A percentile compares a stretch with the other conserved stretches of the same genome.
These are phyloP conservation scores for Cyberlindnera bimundalis DNA, from an alignment of 805 yeast species.

Conservation along the genomic window DNA sequence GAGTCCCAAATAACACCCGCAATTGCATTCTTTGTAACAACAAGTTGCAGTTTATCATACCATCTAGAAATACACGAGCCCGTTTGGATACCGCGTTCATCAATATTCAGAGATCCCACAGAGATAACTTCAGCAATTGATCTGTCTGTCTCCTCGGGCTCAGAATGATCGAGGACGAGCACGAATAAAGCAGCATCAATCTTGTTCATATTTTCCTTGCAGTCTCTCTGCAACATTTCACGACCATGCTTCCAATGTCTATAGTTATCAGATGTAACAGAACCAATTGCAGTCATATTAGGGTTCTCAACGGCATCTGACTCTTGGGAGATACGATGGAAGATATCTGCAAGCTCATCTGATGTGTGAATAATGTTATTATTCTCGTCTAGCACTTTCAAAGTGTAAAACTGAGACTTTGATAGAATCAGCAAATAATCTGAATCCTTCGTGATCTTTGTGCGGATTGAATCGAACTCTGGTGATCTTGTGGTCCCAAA, in stretches of 20 bases:
- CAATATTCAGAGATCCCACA: slow-evolving; percentile 74
- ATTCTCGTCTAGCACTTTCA: slow-evolving; percentile 71
- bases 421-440: slow-evolving; percentile 74
- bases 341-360: slow-evolving; percentile 61
- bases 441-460: slow-evolving; percentile 62
- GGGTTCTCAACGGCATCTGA: slow-evolving; percentile 59
- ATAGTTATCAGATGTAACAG: slow-evolving; percentile 82
- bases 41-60: slow-evolving; percentile 84
- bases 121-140: slow-evolving; percentile 57
- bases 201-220: slow-evolving; percentile 35
- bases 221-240: slow-evolving; percentile 39
- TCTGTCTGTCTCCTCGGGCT: slow-evolving; percentile 47
- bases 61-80: slow-evolving; percentile 93
- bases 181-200: slow-evolving; percentile 81
- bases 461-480: slow-evolving; percentile 58
- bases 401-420: slow-evolving; percentile 82
- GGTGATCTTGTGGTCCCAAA: slow-evolving; percentile 69
- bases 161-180: slow-evolving; percentile 74
- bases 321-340: slow-evolving; percentile 64
- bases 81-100: slow-evolving; percentile 72
- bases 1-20: slow-evolving; percentile 92
- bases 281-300: slow-evolving; percentile 72
- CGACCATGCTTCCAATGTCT: slow-evolving; percentile 80
- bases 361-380: slow-evolving; percentile 65
- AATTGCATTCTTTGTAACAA: slow-evolving; percentile 78